Evolutionary conservation across 2,329 filamentous ascomycete species (phyloP), one percentile per base, ranked within the genome.

Genomic region (Didymella lethalis): DNA sequence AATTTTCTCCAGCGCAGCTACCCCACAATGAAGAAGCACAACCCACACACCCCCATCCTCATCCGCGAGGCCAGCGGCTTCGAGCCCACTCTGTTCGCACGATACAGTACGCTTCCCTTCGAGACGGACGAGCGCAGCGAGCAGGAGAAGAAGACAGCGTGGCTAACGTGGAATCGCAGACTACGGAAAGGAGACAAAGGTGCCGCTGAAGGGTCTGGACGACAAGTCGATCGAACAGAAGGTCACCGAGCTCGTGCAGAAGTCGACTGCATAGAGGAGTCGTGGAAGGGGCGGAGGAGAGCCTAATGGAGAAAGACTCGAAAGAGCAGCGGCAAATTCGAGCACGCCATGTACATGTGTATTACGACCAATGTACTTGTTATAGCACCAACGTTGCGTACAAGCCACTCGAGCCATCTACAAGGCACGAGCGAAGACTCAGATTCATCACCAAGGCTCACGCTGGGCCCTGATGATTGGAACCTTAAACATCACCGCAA

Each of bases 21-120:
- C 80, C 95, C 95, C 46, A 95, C 91, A 61, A 98, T 99, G 94
- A 99, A 99, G 88, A 96, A 96, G 85, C 91, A 94, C 85, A 99
- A 99, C 83, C 95, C 95, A 57, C 84, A 91, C 79, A 93, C 86
- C 48, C 95, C 95, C 54, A 98, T 99, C 80, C 84, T 99, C 84
- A 88, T 99, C 74, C 91, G 95, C 76, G 95, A 98, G 84, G 95
- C 94, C 52, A 83, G 87, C 69, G 92, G 91, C 74, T 92, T 91
- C 54, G 83, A 90, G 77, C 94, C 95, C 65, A 90, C 88, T 79
- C 87, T 99, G 64, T 98, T 90, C 80, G 93, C 94, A 69, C 86
- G 95, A 88, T 99, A 96, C 77, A 94, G 92, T 96, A 32, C 41
- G 31, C 34, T 11, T 29, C 25, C 52, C 18, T n/a, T 7, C 14